Percentiles rank a stretch among this genome's conserved stretches.
Evolutionary conservation across 139 green algal species (phyloP).

Genomic region (Medakamo hakoo): DNA sequence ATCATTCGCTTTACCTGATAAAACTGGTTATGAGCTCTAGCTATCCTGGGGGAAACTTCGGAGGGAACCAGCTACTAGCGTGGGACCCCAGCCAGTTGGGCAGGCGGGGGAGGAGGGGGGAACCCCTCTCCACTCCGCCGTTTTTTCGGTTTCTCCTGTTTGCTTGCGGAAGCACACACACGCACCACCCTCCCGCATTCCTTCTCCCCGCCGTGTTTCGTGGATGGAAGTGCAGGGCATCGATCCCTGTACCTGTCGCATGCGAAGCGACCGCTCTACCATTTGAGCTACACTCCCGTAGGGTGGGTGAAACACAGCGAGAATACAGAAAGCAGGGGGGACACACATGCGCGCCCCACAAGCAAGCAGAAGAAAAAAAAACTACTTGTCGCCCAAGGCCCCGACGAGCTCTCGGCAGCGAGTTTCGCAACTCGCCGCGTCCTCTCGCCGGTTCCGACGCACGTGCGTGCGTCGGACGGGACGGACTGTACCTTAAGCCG

Average conservation of each 20-base stretch:
- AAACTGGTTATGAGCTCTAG: constrained; percentile 69
- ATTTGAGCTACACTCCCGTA: background rate
- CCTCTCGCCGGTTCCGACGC: constrained; percentile 2
- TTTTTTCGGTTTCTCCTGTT: background rate
- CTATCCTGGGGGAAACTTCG: constrained; percentile 89
- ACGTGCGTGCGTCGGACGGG: constrained; percentile 1
- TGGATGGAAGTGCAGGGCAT: background rate
- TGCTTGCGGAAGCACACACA: background rate
- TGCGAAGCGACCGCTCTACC: background rate
- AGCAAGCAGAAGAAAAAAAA: constrained; percentile 3
- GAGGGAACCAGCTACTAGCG: constrained; percentile 86
- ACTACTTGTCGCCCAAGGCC: background rate
- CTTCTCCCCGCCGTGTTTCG: no score
- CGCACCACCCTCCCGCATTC: background rate
- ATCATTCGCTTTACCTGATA: constrained; percentile 87
- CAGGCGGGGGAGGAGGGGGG: no score
- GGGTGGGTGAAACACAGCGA: background rate
- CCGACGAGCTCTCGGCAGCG: background rate
- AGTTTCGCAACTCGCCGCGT: background rate
- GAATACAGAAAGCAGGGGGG: background rate
- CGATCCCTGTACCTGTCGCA: background rate
- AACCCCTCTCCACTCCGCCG: background rate
- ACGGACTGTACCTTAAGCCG: constrained; percentile 11
- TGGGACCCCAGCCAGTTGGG: background rate
- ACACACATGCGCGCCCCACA: no score